phyloP scores from a whole-genome alignment of 208 protist genomes.

The Vickermania ingenoplastis region DNA sequence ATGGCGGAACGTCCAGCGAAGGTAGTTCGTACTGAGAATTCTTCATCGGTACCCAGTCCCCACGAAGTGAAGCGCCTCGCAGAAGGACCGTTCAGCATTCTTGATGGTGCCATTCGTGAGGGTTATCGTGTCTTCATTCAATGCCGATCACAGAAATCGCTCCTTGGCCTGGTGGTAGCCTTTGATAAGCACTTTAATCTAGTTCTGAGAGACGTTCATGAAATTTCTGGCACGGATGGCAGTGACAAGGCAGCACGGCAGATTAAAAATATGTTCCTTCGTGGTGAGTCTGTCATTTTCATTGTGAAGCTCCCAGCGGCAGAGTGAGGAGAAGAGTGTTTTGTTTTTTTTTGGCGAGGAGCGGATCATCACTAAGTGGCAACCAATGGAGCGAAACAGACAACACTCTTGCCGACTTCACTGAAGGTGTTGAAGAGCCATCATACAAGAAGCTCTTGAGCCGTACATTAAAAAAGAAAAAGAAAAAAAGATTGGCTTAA shows the following conservation, averaged over 20 bases:
- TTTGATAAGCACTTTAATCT: conserved; percentile 99
- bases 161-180: conserved; percentile 96
- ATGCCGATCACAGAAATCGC: conserved; percentile 98
- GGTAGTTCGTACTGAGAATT: conserved; percentile 16
- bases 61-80: conserved; percentile 29
- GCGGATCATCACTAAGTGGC: too few species aligned
- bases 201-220: conserved; percentile 90
- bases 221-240: conserved; percentile 77
- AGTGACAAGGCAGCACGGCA: conserved; percentile 94
- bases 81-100: conserved; percentile 67
- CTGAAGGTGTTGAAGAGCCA: too few species aligned
- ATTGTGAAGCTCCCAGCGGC: conserved; percentile 93
- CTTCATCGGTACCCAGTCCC: conserved; percentile 12
- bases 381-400: too few species aligned
- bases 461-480: too few species aligned
- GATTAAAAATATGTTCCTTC: conserved; percentile 97
- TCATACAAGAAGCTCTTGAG: too few species aligned
- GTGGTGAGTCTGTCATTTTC: conserved; percentile 98
- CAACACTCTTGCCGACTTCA: too few species aligned
- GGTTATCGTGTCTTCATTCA: conserved; percentile 95
- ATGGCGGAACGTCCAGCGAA: conserved; percentile 21
- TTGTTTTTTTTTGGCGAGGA: neutral
- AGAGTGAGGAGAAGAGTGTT: neutral
- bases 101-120: conserved; percentile 71
- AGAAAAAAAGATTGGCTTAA: too few species aligned